Evolutionary conservation across 2,329 filamentous ascomycete species (phyloP), one percentile per base, ranked within the genome.

Genomic region (Oidium heveae): DNA sequence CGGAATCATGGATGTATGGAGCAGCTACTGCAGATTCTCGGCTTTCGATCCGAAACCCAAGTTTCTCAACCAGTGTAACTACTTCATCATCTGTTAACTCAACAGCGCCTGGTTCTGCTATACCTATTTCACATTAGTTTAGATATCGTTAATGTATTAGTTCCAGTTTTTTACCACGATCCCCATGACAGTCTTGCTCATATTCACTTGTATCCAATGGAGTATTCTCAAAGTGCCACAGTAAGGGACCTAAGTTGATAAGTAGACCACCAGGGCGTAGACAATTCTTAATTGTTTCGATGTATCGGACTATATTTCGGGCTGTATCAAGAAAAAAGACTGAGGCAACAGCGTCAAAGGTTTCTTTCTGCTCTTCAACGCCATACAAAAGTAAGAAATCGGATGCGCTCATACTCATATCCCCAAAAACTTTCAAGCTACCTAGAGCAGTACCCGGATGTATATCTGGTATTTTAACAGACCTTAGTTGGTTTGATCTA

Each of bases 291-390:
- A 96, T 84, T 1, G 87, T 81, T 64, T 94, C 80, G 36, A 98
- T 77, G 64, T 98, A 98, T 1, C 83, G 77, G 54, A 96, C 82
- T 34, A 95, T 66, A 65, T 98, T 96, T 1, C 89, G 88, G 2
- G 91, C 91, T 1, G 91, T 98, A 66, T 98, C 93, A 56, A 98
- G 82, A 70, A 98, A 98, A 70, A 96, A 98, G 12, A 94, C 84
- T 2, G 84, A 86, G 0, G 85, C 80, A 1, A 96, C 86, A 0
- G 82, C 87, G 62, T 95, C 81, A 66, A 87, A 96, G 0, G 67
- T 62, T 0, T 73, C 73, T 9, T 69, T 67, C 61, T 84, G 76
- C 0, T 75, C 74, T 0, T 75, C 71, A 56, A 80, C 73, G 28
- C 73, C 75, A 66, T 98, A 98, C 0, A 88, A 68, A n/a, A 86